These are phyloP conservation scores for Fabrea salina DNA, from an alignment of 169 alveolate species.

Conservation along the genomic window DNA sequence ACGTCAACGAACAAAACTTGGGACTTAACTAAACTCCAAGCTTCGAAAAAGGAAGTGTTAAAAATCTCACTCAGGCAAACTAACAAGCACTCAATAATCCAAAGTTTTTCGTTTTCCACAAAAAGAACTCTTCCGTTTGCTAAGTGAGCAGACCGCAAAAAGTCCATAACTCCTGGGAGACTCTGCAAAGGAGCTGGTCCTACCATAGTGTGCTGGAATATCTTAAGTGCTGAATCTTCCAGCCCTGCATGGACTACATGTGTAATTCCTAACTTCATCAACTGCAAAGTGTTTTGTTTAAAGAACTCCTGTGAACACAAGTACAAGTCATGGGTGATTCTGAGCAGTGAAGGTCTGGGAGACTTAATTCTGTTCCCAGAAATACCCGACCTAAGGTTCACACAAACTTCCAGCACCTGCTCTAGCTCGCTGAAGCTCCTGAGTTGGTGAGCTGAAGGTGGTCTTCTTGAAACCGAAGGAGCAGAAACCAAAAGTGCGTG, in stretches of 20 bases:
- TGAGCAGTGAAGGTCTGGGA: slow-evolving; percentile 47
- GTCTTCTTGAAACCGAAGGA: slow-evolving; percentile 33
- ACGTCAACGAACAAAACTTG: slow-evolving; percentile 32
- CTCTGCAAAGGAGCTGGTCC: slow-evolving; percentile 48
- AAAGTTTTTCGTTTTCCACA: slow-evolving; percentile 67
- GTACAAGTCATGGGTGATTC: slow-evolving; percentile 71
- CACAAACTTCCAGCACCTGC: slow-evolving; percentile 41
- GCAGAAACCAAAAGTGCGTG: slow-evolving; percentile 80
- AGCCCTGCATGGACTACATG: slow-evolving; percentile 49
- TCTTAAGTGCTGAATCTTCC: slow-evolving; percentile 32
- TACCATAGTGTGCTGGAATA: not conserved
- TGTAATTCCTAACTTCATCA: slow-evolving; percentile 54
- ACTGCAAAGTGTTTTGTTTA: slow-evolving; percentile 41
- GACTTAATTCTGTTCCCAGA: slow-evolving; percentile 31
- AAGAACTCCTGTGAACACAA: slow-evolving; percentile 57
- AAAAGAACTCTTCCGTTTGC: slow-evolving; percentile 77
- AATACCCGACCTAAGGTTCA: slow-evolving; percentile 28
- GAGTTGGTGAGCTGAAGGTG: slow-evolving; percentile 32
- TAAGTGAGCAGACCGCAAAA: slow-evolving; percentile 60
- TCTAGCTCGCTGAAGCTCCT: slow-evolving; percentile 44
- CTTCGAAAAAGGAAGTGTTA: slow-evolving; percentile 68
- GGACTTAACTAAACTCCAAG: slow-evolving; percentile 64
- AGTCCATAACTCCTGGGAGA: slow-evolving; percentile 72
- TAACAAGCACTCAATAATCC: slow-evolving; percentile 55
- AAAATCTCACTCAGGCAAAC: slow-evolving; percentile 61